A percentile compares a stretch with the other conserved stretches of the same genome.
These are phyloP conservation scores for Colletotrichum sidae DNA, from an alignment of 2,329 filamentous ascomycete species.

Conservation along the genomic window DNA sequence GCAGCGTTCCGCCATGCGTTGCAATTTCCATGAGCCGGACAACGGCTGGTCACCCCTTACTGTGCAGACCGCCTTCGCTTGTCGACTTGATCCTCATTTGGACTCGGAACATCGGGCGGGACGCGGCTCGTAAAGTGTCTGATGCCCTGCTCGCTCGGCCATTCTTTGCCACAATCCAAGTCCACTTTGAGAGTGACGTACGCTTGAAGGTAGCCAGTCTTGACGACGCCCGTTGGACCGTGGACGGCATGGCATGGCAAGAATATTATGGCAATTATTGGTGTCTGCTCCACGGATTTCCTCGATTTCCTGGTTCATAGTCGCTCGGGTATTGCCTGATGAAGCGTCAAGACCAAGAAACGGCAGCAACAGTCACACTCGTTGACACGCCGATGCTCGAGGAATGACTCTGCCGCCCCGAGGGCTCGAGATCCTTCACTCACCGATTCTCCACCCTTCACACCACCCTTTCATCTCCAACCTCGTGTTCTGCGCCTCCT, in stretches of 20 bases:
- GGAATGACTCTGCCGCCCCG: neutral
- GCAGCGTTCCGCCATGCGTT: too few species aligned
- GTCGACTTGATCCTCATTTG: slow-evolving; percentile 19
- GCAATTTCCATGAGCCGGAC: too few species aligned
- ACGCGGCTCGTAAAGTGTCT: slow-evolving; percentile 27
- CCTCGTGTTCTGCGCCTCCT: slow-evolving; percentile 5
- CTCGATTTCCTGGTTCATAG: slow-evolving; percentile 13
- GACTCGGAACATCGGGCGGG: slow-evolving; percentile 30
- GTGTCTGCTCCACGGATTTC: slow-evolving; percentile 3
- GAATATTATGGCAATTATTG: slow-evolving; percentile 27
- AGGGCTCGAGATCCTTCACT: slow-evolving; percentile 3
- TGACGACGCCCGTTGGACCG: slow-evolving; percentile 3
- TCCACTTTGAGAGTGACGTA: slow-evolving; percentile 22
- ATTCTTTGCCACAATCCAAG: slow-evolving; percentile 13
- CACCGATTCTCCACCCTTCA: slow-evolving; percentile 18
- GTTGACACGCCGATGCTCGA: neutral
- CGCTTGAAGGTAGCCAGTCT: slow-evolving; percentile 2
- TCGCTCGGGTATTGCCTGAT: slow-evolving; percentile 2
- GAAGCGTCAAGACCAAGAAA: neutral
- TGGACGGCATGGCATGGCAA: too few species aligned
- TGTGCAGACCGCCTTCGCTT: slow-evolving; percentile 3
- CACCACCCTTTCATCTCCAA: slow-evolving; percentile 12
- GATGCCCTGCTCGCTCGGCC: slow-evolving; percentile 19
- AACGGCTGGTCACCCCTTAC: too few species aligned
- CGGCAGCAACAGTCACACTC: slow-evolving; percentile 10